Evolutionary conservation across 2,329 filamentous ascomycete genomes (phyloP).

Genomic region (Plectosphaerella cucumerina): DNA sequence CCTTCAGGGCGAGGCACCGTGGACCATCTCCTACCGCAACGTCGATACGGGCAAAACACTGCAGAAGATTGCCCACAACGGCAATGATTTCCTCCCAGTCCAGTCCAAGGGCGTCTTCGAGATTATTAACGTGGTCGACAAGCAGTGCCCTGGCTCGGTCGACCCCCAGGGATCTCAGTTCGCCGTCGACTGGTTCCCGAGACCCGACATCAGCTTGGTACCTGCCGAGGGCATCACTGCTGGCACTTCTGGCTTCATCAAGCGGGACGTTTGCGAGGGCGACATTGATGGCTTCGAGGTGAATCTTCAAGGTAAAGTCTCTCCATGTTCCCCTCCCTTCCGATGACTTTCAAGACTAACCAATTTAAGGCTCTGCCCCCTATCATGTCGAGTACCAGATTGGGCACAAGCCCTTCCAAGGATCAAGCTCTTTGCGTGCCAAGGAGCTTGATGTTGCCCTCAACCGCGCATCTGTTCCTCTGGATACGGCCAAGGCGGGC

Average conservation of each 20-base stretch:
- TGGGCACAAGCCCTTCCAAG: slow-evolving; percentile 61
- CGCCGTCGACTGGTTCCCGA: slow-evolving; percentile 77
- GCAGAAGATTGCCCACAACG: slow-evolving; percentile 43
- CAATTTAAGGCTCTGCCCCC: slow-evolving; percentile 62
- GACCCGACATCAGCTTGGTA: slow-evolving; percentile 67
- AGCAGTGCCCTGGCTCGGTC: slow-evolving; percentile 75
- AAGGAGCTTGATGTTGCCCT: slow-evolving; percentile 75
- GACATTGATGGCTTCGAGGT: slow-evolving; percentile 89
- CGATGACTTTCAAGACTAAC: slow-evolving; percentile 22
- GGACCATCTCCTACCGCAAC: slow-evolving; percentile 74
- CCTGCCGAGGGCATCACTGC: slow-evolving; percentile 57
- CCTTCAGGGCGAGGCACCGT: slow-evolving; percentile 80
- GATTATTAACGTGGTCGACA: slow-evolving; percentile 72
- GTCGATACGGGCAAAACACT: slow-evolving; percentile 43
- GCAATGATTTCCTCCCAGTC: slow-evolving; percentile 68
- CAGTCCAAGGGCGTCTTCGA: slow-evolving; percentile 71
- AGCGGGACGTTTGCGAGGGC: slow-evolving; percentile 86
- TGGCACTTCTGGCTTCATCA: slow-evolving; percentile 55
- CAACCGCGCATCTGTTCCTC: slow-evolving; percentile 70
- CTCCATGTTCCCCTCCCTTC: not conserved
- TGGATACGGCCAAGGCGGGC: slow-evolving; percentile 83
- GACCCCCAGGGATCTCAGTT: slow-evolving; percentile 72
- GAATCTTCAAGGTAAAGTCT: slow-evolving; percentile 62
- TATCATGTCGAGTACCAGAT: slow-evolving; percentile 82
- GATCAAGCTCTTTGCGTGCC: slow-evolving; percentile 53